These are phyloP conservation scores for Beauveria sp. DNA, from an alignment of 2,329 filamentous ascomycete genomes.

Conservation along the genomic window DNA sequence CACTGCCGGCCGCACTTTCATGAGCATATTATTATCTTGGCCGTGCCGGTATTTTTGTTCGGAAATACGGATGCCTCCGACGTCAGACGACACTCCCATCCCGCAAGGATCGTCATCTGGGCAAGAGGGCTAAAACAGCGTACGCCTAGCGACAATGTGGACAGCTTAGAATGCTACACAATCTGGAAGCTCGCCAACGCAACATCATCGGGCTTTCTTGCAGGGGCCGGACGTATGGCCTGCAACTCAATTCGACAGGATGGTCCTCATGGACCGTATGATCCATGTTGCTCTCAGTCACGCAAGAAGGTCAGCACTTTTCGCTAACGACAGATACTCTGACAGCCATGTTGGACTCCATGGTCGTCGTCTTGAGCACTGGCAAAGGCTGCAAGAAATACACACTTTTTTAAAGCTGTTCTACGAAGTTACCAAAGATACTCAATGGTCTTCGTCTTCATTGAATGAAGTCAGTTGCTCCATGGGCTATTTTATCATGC, in stretches of 20 bases:
- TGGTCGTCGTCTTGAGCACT: conserved; percentile 2
- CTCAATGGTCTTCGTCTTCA: conserved; percentile 3
- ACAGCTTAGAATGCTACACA: not conserved
- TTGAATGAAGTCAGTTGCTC: not conserved
- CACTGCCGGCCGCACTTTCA: conserved; percentile 5
- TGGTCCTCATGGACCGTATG: conserved; percentile 9
- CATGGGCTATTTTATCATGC: not conserved
- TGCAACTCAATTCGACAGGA: conserved; percentile 1
- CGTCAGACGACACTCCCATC: not conserved
- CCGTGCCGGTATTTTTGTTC: conserved; percentile 4
- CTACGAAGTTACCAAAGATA: not conserved
- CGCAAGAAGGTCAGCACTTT: not conserved
- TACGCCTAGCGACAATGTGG: not conserved
- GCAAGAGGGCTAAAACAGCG: not conserved
- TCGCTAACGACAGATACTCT: not conserved
- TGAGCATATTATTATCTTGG: conserved; percentile 9
- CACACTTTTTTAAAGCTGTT: conserved; percentile 4
- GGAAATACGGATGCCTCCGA: conserved; percentile 3
- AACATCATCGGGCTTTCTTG: not conserved
- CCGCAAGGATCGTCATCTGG: not conserved
- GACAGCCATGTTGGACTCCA: not conserved
- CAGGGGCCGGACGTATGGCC: not conserved
- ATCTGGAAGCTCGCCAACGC: conserved; percentile 3
- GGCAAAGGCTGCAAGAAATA: conserved; percentile 2
- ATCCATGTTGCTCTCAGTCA: conserved; percentile 7